A percentile compares a stretch with the other conserved stretches of the same genome.
These are phyloP conservation scores for Tuber umbilicatum DNA, from an alignment of 495 filamentous ascomycete species.

Conservation along the genomic window DNA sequence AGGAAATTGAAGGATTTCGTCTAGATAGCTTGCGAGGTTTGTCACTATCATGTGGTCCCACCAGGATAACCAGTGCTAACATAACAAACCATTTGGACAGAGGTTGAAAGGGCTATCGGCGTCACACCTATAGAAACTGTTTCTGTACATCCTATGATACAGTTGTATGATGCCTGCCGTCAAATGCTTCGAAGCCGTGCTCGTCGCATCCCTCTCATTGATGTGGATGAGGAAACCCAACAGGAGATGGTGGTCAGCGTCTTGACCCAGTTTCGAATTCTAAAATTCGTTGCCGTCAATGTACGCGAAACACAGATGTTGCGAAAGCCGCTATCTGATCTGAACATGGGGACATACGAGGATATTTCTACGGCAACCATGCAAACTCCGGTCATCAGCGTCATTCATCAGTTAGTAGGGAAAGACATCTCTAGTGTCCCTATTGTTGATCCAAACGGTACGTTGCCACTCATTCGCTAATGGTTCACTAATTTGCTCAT, in stretches of 20 bases:
- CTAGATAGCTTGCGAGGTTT: slow-evolving; percentile 85
- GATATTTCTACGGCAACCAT: slow-evolving; percentile 76
- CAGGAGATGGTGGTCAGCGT: slow-evolving; percentile 92
- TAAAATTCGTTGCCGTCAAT: slow-evolving; percentile 98
- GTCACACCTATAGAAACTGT: slow-evolving; percentile 90
- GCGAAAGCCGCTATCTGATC: slow-evolving; percentile 75
- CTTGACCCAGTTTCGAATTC: slow-evolving; percentile 93
- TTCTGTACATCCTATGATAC: slow-evolving; percentile 79
- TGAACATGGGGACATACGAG: slow-evolving; percentile 79
- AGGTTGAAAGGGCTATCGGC: slow-evolving; percentile 88
- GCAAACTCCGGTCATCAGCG: slow-evolving; percentile 89
- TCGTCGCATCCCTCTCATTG: slow-evolving; percentile 87
- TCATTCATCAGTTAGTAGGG: slow-evolving; percentile 89
- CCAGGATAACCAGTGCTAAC: slow-evolving; percentile 1
- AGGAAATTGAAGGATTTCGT: slow-evolving; percentile 87
- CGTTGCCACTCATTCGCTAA: slow-evolving; percentile 11
- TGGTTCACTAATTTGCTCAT: slow-evolving; percentile 8
- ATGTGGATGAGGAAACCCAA: slow-evolving; percentile 88
- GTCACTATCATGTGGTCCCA: slow-evolving; percentile 14
- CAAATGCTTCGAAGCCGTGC: slow-evolving; percentile 90
- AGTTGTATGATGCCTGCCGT: slow-evolving; percentile 90
- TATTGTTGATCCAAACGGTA: slow-evolving; percentile 75
- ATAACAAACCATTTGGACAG: slow-evolving; percentile 46
- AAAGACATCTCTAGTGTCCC: slow-evolving; percentile 91
- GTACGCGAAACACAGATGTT: slow-evolving; percentile 83